phyloP scores from a whole-genome alignment of 768 basidiomycete species.

The Serendipita vermifera region DNA sequence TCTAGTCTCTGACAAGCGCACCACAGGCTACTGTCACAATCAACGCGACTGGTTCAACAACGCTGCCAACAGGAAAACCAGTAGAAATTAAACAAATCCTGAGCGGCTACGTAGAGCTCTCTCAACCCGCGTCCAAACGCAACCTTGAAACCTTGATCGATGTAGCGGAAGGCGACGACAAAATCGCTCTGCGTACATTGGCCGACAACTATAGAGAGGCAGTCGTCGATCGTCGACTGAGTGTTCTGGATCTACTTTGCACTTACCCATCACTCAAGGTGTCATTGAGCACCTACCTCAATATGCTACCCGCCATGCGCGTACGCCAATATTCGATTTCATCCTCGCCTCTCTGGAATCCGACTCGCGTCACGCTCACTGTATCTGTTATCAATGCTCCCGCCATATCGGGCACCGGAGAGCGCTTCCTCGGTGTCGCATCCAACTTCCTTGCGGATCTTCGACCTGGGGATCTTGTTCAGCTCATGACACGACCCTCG shows the following conservation, averaged over 20 bases:
- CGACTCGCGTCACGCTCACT: slow-evolving; percentile 32
- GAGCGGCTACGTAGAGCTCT: slow-evolving; percentile 35
- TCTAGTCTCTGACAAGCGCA: not conserved
- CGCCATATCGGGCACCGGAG: slow-evolving; percentile 23
- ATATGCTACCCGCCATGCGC: slow-evolving; percentile 35
- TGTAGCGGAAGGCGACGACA: slow-evolving; percentile 17
- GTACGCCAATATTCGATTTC: slow-evolving; percentile 41
- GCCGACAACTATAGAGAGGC: slow-evolving; percentile 24
- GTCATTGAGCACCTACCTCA: slow-evolving; percentile 28
- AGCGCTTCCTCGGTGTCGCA: slow-evolving; percentile 34
- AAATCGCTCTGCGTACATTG: slow-evolving; percentile 17
- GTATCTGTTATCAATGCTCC: slow-evolving; percentile 32
- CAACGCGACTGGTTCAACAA: slow-evolving; percentile 27
- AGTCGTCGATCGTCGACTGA: slow-evolving; percentile 27
- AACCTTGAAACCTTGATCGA: slow-evolving; percentile 28
- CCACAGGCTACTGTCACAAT: slow-evolving; percentile 24
- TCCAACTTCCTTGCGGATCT: slow-evolving; percentile 34
- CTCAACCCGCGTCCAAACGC: slow-evolving; percentile 34
- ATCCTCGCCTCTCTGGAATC: slow-evolving; percentile 34
- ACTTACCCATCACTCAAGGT: slow-evolving; percentile 27
- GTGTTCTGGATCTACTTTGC: slow-evolving; percentile 33
- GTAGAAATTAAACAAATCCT: slow-evolving; percentile 29
- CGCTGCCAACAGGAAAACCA: slow-evolving; percentile 29
- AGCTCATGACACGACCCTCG: slow-evolving; percentile 31
- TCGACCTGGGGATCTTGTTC: slow-evolving; percentile 30